Conservation (phyloP, 2,329 filamentous ascomycete species). For the Volutella citrinella region DNA sequence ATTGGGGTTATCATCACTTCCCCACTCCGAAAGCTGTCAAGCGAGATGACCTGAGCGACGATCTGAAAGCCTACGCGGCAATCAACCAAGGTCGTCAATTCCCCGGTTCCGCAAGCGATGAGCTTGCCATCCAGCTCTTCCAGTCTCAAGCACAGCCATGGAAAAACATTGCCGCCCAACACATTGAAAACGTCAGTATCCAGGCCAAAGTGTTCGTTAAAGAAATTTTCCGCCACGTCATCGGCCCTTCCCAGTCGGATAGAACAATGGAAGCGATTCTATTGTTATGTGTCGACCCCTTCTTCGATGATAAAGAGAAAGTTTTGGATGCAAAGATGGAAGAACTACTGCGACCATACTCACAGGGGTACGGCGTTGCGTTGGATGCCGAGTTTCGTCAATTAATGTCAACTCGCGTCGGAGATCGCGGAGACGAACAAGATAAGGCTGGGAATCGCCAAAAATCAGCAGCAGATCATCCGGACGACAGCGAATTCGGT, state of each 20-base stretch:
- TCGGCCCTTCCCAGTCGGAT: slow-evolving; percentile 15
- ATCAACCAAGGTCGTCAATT: slow-evolving; percentile 40
- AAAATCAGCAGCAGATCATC: slow-evolving; percentile 6
- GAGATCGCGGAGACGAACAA: slow-evolving; percentile 1
- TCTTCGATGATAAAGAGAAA: slow-evolving; percentile 29
- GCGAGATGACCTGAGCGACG: slow-evolving; percentile 10
- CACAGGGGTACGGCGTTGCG: slow-evolving; percentile 23
- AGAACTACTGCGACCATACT: slow-evolving; percentile 38
- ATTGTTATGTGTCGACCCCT: slow-evolving; percentile 26
- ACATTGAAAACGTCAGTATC: slow-evolving; percentile 30
- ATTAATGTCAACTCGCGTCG: slow-evolving; percentile 11
- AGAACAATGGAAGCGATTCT: slow-evolving; percentile 22
- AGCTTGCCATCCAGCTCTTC: slow-evolving; percentile 38
- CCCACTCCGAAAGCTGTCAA: slow-evolving; percentile 22
- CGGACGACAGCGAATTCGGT: slow-evolving; percentile 29
- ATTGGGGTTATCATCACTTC: slow-evolving; percentile 25
- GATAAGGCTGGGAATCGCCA: slow-evolving; percentile 8
- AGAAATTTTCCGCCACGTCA: slow-evolving; percentile 31
- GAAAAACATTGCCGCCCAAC: slow-evolving; percentile 33
- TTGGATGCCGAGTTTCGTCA: slow-evolving; percentile 30
- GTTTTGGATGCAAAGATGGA: slow-evolving; percentile 33
- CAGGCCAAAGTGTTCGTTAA: slow-evolving; percentile 36
- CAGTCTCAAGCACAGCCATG: slow-evolving; percentile 36
- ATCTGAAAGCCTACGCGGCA: slow-evolving; percentile 32
- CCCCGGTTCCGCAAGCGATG: slow-evolving; percentile 34